phyloP scores from a whole-genome alignment of 257 asterid genomes.

The Plantago ovata region DNA sequence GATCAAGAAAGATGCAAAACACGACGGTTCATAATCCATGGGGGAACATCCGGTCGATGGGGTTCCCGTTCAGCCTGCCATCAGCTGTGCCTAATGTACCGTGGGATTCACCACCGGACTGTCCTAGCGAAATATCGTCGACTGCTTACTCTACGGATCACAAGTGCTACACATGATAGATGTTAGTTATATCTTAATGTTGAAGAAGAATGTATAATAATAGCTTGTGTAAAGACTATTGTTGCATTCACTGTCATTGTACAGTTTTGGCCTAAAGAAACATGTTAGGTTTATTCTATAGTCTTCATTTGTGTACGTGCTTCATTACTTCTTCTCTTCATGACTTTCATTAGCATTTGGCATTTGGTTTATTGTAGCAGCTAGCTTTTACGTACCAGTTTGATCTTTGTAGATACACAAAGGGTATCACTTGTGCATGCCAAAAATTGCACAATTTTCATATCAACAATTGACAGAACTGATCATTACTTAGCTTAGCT shows the following conservation, averaged over 20 bases:
- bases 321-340: not conserved
- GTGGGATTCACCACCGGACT: constrained; percentile 62
- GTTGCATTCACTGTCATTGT: constrained; percentile 7
- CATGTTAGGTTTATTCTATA: too few species aligned
- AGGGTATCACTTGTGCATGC: too few species aligned
- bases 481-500: too few species aligned
- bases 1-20: constrained; percentile 19
- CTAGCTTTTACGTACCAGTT: too few species aligned
- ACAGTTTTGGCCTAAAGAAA: constrained; percentile 8
- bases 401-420: too few species aligned
- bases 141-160: constrained; percentile 42
- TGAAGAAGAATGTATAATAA: not conserved
- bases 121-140: constrained; percentile 65
- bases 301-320: not conserved
- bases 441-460: too few species aligned
- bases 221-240: constrained; percentile 9
- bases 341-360: too few species aligned
- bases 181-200: not conserved
- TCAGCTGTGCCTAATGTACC: constrained; percentile 22
- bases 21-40: constrained; percentile 22
- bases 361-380: too few species aligned
- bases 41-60: constrained; percentile 35
- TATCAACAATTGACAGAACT: too few species aligned
- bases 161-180: constrained; percentile 42
- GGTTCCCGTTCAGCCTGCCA: constrained; percentile 56